phyloP scores from a whole-genome alignment of 257 asterid species.

The Solanum chmielewskii region DNA sequence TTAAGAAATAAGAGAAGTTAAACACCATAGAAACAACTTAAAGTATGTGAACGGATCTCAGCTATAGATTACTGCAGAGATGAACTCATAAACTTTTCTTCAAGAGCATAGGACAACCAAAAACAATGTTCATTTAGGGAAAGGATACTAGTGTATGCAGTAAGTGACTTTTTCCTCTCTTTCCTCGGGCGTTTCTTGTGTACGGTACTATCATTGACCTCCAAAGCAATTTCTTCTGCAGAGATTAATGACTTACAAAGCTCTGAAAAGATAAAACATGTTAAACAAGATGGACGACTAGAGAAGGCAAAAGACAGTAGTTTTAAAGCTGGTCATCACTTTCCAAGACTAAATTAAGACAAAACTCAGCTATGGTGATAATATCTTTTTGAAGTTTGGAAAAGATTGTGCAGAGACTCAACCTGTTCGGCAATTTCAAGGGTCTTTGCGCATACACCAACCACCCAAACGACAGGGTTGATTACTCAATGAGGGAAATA shows the following conservation, averaged over 20 bases:
- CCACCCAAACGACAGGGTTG: background rate
- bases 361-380: background rate
- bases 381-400: background rate
- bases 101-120: background rate
- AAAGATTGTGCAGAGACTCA: background rate
- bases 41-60: background rate
- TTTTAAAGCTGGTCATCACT: background rate
- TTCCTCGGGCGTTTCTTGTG: conserved; percentile 65
- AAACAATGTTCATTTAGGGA: conserved; percentile 3
- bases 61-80: background rate
- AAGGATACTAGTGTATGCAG: conserved; percentile 69
- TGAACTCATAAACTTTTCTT: background rate
- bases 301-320: background rate
- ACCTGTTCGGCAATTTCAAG: background rate
- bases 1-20: background rate
- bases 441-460: background rate
- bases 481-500: background rate
- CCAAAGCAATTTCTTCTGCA: conserved; percentile 21
- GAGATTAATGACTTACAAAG: conserved; percentile 44
- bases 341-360: background rate
- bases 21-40: background rate
- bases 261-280: conserved; percentile 39
- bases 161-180: conserved; percentile 51
- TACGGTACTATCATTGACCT: conserved; percentile 32
- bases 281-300: background rate